A percentile compares a stretch with the other conserved stretches of the same genome.
Evolutionary conservation across 2,329 filamentous ascomycete species (phyloP).

Genomic region (Podosphaera leucotricha): DNA sequence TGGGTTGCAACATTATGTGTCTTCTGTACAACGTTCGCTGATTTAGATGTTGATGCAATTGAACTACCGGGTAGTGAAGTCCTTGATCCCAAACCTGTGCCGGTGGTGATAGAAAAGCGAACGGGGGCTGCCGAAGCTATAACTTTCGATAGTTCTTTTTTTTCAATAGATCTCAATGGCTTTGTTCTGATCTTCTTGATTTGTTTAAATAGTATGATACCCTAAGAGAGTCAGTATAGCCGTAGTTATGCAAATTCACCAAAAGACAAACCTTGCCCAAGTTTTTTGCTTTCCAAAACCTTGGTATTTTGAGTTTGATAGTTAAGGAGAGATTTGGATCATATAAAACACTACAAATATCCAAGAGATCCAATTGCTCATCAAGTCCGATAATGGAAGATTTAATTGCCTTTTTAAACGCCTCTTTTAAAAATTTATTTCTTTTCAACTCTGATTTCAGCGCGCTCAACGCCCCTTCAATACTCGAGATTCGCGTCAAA

Average conservation of each 20-base stretch:
- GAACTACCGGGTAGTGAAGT: neutral
- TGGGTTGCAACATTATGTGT: neutral
- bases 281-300: slow-evolving; percentile 21
- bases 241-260: neutral
- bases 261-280: slow-evolving; percentile 16
- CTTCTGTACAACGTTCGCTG: neutral
- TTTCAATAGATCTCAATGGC: slow-evolving; percentile 2
- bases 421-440: slow-evolving; percentile 21
- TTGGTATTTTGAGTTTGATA: slow-evolving; percentile 24
- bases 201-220: slow-evolving; percentile 12
- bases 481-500: slow-evolving; percentile 24
- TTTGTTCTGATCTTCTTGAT: slow-evolving; percentile 12
- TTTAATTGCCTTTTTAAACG: slow-evolving; percentile 25
- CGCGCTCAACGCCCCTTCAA: slow-evolving; percentile 23
- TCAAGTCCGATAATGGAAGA: slow-evolving; percentile 23
- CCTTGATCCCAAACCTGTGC: neutral
- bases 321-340: slow-evolving; percentile 23
- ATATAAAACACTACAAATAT: slow-evolving; percentile 27
- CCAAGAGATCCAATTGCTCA: slow-evolving; percentile 26
- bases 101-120: slow-evolving; percentile 1
- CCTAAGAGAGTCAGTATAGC: slow-evolving; percentile 7
- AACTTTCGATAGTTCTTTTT: neutral
- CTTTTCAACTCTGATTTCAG: slow-evolving; percentile 24
- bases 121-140: neutral
- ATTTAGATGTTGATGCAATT: neutral